Evolutionary conservation across 192 early-diverging fungal genomes (phyloP).

Genomic region (Chytriomyces hyalinus): DNA sequence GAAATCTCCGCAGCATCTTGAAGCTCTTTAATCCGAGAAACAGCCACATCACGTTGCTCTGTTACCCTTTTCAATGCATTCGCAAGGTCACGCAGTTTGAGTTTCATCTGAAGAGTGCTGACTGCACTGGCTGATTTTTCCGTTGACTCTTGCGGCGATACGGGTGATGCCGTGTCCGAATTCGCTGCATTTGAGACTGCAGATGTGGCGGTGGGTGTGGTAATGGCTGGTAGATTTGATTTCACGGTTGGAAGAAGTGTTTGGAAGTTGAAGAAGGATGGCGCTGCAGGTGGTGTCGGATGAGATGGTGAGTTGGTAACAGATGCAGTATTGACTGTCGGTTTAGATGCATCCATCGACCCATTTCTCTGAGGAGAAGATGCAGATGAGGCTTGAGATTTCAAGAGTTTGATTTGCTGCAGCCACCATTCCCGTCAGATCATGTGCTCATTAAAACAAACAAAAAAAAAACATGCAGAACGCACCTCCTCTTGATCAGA

Average conservation of each 20-base stretch:
- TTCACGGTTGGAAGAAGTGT: neutral
- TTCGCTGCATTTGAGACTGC: neutral
- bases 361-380: neutral
- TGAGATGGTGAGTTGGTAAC: neutral
- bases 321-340: neutral
- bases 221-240: neutral
- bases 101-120: slow-evolving; percentile 38
- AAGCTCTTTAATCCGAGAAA: slow-evolving; percentile 35
- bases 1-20: neutral
- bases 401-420: neutral
- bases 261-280: slow-evolving; percentile 14
- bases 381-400: neutral
- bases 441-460: neutral
- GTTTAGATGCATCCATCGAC: neutral
- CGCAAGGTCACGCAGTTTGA: slow-evolving; percentile 48
- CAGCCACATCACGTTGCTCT: slow-evolving; percentile 42
- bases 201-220: neutral
- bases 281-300: neutral
- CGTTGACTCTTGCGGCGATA: neutral
- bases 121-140: neutral
- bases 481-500: neutral
- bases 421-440: neutral
- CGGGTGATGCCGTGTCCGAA: neutral
- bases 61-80: slow-evolving; percentile 35
- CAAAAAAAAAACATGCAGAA: neutral